A percentile compares a stretch with the other conserved stretches of the same genome.
phyloP scores from a whole-genome alignment of 495 filamentous ascomycete genomes.

The Copromyces sp. region DNA sequence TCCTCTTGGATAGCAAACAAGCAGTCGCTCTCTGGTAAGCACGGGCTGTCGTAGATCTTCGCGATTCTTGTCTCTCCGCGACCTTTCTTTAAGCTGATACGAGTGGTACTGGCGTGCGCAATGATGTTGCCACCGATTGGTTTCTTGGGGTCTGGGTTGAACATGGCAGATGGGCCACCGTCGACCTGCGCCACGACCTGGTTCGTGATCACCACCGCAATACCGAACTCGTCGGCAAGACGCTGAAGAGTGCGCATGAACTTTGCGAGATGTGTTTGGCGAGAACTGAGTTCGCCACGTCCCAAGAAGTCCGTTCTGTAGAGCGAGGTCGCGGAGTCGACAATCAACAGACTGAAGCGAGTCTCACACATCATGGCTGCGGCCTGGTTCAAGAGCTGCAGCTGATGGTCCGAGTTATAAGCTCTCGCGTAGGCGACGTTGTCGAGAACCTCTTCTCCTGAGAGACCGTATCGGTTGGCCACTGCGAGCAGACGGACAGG shows the following conservation, averaged over 20 bases:
- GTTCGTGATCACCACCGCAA: slow-evolving; percentile 97
- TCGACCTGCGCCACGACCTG: slow-evolving; percentile 98
- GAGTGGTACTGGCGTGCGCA: slow-evolving; percentile 88
- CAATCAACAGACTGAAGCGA: slow-evolving; percentile 86
- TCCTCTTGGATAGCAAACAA: slow-evolving; percentile 95
- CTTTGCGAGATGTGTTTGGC: slow-evolving; percentile 91
- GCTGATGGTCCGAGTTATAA: slow-evolving; percentile 96
- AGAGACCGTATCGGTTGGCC: slow-evolving; percentile 85
- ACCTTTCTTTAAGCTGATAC: slow-evolving; percentile 87
- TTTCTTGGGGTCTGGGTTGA: slow-evolving; percentile 98
- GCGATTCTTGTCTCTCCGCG: slow-evolving; percentile 90
- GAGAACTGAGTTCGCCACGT: slow-evolving; percentile 79
- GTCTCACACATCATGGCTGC: slow-evolving; percentile 99
- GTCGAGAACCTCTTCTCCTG: slow-evolving; percentile 93
- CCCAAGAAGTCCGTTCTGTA: slow-evolving; percentile 95
- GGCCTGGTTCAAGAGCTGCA: slow-evolving; percentile 88
- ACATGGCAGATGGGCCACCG: slow-evolving; percentile 91
- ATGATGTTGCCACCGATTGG: slow-evolving; percentile 99
- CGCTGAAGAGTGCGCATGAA: slow-evolving; percentile 93
- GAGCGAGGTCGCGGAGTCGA: slow-evolving; percentile 88
- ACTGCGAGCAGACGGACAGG: slow-evolving; percentile 85
- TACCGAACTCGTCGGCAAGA: slow-evolving; percentile 94
- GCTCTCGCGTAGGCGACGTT: slow-evolving; percentile 96
- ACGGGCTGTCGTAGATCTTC: slow-evolving; percentile 98
- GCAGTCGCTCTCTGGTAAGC: slow-evolving; percentile 90